Base-by-base conservation (phyloP, 148 eudicot species). In the Limonium bicolor region DNA sequence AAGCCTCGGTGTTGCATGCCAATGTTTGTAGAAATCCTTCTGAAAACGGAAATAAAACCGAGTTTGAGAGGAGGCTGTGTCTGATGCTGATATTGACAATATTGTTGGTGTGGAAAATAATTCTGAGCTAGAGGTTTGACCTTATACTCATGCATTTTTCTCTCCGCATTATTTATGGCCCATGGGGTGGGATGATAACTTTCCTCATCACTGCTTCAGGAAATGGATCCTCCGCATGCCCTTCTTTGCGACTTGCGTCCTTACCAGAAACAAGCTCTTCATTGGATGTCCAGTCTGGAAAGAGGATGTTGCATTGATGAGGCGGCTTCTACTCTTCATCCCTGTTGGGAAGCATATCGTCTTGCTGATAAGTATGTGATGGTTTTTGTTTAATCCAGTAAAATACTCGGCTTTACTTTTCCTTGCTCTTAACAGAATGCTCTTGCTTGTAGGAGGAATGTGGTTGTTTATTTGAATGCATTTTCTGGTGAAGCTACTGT, bases 241-340 rank as follows among this genome's bases (percentile, higher is more conserved):
- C 82, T 90, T 55, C 85, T 61, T 34, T 90, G 99, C 51, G 82
- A 80, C 51, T 78, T 90, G 48, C 95, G 94, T 11, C 78, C 95
- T 27, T 90, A 90, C 58, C 99, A 90, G 67, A 90, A 90, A 60
- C 95, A 90, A 65, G 99, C 99, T 35, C 88, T 90, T 62, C 68
- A 76, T 48, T 90, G 93, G 93, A 90, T 90, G 99, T 59, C 69
- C 34, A 64, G 76, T 37, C 60, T 76, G 56, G 99, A 90, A 73
- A 85, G 76, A 66, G 93, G 99, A 27, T 62, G 50, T 5, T 43
- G 63, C 72, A 44, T 51, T 43, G 95, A 76, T 55, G 93, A 80
- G 54, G 95, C 73, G 45, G 85, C 82, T 53, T 65, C 77, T 20
- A 78, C 88, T 21, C 74, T 90, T 53, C 99, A 90, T 46, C 99